Conservation (phyloP, 768 basidiomycete genomes). For the Paxillus involutus region DNA sequence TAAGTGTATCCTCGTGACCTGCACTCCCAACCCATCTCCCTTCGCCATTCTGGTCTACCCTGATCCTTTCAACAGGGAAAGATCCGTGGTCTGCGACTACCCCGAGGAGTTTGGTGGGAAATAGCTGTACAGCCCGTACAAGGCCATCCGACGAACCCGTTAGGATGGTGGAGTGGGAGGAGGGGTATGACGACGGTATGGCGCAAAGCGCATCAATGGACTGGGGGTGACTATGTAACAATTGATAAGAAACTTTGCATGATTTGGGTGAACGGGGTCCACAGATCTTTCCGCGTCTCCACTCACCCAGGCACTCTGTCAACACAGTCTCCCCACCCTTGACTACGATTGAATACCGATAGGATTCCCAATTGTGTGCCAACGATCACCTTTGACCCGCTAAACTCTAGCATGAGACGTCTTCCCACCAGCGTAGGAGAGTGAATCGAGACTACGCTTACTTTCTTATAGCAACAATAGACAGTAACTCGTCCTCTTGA, state of each 20-base stretch:
- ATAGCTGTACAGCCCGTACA: conserved; percentile 80
- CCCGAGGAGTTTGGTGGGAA: conserved; percentile 88
- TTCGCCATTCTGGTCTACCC: conserved; percentile 54
- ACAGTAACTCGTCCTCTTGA: conserved; percentile 93
- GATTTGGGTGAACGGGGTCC: neutral
- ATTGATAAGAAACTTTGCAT: conserved; percentile 9
- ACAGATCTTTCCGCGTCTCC: neutral
- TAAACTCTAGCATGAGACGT: conserved; percentile 22
- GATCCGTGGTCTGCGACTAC: conserved; percentile 91
- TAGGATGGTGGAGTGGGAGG: conserved; percentile 68
- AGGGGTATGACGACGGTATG: conserved; percentile 60
- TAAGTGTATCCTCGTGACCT: conserved; percentile 85
- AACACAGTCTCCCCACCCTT: conserved; percentile 91
- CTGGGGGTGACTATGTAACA: conserved; percentile 72
- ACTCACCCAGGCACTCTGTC: conserved; percentile 84
- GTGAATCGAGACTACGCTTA: conserved; percentile 31
- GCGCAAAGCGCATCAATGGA: conserved; percentile 86
- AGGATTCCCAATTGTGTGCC: conserved; percentile 90
- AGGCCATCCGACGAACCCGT: conserved; percentile 93
- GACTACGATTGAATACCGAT: conserved; percentile 84
- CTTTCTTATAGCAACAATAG: conserved; percentile 83
- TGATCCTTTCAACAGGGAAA: conserved; percentile 88
- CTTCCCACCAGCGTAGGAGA: neutral
- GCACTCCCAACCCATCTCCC: conserved; percentile 90
- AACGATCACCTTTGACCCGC: conserved; percentile 79